A percentile compares a stretch with the other conserved stretches of the same genome.
phyloP scores from a whole-genome alignment of 2,329 filamentous ascomycete genomes.

The Phoma sp. region DNA sequence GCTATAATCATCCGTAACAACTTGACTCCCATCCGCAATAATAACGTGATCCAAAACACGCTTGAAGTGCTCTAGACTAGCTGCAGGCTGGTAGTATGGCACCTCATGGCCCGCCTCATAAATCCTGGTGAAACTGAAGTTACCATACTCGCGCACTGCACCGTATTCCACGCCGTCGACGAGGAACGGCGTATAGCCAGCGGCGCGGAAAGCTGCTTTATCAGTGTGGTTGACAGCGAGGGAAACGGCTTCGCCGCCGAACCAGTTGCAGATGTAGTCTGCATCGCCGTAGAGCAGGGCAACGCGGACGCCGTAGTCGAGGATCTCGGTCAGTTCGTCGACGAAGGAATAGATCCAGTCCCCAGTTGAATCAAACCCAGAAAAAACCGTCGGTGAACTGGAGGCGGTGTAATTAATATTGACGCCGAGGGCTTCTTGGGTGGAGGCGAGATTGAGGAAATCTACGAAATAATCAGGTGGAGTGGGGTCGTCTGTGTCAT shows the following conservation, averaged over 20 bases:
- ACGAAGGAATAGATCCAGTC: constrained; percentile 57
- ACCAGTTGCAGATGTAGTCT: constrained; percentile 68
- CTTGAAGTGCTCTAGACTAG: constrained; percentile 41
- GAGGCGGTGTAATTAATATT: constrained; percentile 64
- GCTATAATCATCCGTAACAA: constrained; percentile 36
- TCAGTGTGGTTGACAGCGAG: constrained; percentile 62
- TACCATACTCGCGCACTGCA: constrained; percentile 50
- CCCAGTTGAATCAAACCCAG: constrained; percentile 55
- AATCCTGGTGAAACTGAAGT: constrained; percentile 51
- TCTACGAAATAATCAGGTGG: constrained; percentile 59
- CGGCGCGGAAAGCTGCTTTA: constrained; percentile 62
- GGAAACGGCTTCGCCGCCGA: constrained; percentile 77
- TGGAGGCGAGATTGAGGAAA: constrained; percentile 61
- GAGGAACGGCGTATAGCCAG: constrained; percentile 74
- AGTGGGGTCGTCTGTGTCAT: constrained; percentile 57
- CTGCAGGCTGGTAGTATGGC: constrained; percentile 52
- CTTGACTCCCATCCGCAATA: constrained; percentile 40
- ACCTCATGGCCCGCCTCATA: constrained; percentile 54
- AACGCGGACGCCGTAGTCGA: constrained; percentile 64
- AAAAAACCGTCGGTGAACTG: constrained; percentile 47
- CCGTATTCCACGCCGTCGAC: constrained; percentile 52
- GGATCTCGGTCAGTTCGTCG: constrained; percentile 58
- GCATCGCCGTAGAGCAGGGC: constrained; percentile 64
- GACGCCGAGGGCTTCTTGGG: constrained; percentile 58
- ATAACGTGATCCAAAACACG: constrained; percentile 35